Evolutionary conservation across 2,329 filamentous ascomycete genomes (phyloP), one percentile per base, ranked within the genome.

Genomic region (Cercospora sp.): DNA sequence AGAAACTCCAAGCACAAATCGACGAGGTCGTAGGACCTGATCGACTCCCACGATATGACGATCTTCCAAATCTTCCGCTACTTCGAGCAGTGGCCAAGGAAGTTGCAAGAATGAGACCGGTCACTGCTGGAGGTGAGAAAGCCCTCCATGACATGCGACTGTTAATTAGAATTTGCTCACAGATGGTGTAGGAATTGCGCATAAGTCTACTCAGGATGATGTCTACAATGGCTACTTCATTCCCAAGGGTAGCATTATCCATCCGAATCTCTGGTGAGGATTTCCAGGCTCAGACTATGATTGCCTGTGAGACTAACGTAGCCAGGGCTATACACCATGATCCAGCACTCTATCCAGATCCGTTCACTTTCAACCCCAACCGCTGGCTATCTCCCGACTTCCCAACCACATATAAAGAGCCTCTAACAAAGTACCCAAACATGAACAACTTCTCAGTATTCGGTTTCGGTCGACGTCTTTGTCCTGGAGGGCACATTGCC

Each of bases 211-310:
- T 10, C 42, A 48, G 6, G 42, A 48, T 2, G 42, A 48, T 7
- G 12, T 9, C 4, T 48, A 23, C 5, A 48, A 48, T 8, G 42
- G 42, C 3, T 48, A 23, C 42, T 48, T 48, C 18, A 48, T 48
- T 1, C 42, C 42, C 42, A 48, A 48, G 6, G 42, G 42, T 1
- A 48, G 42, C 18, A 48, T 48, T 18, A 23, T 48, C 23, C 42
- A 48, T 16, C 42, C 42, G 2, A 48, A 48, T 12, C 18, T 48
- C 1, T 48, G 42, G 42, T 48, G 3, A 18, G n/a, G 10, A 1
- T 2, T 12, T 3, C n/a, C 6, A 20, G 1, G 3, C 1, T 13
- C n/a, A 1, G 7, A 20, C 1, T 18, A 2, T 10, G 5, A 3
- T 1, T 36, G 2, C 10, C 42, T 20, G 42, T 45, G 4, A 3